Base-by-base conservation (phyloP, 192 early-diverging fungal species). In the Pecoramyces ruminantium region DNA sequence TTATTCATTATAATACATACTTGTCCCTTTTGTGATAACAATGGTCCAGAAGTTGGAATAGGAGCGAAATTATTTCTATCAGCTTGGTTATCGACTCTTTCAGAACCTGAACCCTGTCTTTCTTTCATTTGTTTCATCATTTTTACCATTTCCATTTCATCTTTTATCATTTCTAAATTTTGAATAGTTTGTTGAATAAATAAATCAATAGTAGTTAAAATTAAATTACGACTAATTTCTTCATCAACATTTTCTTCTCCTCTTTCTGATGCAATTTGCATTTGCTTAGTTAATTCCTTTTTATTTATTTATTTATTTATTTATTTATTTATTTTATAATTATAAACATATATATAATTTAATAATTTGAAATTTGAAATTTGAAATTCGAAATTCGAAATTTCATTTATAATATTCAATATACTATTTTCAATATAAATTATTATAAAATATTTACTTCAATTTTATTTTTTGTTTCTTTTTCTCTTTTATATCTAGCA, bases 111-210 rank as follows among this genome's bases (percentile, higher is more conserved):
- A 78, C 78, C 80, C 67, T 78, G 82, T n/a, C 30, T 83, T 39
- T 85, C 85, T 79, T 83, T 87, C 86, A 89, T 89, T 30, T 85
- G 84, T 67, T 87, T 86, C 94, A 93, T 93, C 83, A 92, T 88
- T 79, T 92, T 86, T 17, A 97, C 86, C 89, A 97, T 89, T 25
- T 88, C 89, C 11, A 92, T 83, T 85, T 99, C 97, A 81, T 95
- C 92, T 51, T 91, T 84, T 77, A 96, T 92, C 27, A 90, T 82
- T 0, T 86, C 83, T 30, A 96, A 83, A 25, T 90, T 87, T 40
- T 96, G 93, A 38, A 94, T 82, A 0, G 93, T 86, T 81, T 92
- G 89, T 80, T 94, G 87, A 17, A 95, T 88, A 79, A 90, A 88
- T 5, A 94, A 87, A 29, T 94, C 88, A 77, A 98, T 85, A 21